Evolutionary conservation across 495 filamentous ascomycete genomes (phyloP), one percentile per base, ranked within the genome.

Genomic region (Sordaria brevicollis): DNA sequence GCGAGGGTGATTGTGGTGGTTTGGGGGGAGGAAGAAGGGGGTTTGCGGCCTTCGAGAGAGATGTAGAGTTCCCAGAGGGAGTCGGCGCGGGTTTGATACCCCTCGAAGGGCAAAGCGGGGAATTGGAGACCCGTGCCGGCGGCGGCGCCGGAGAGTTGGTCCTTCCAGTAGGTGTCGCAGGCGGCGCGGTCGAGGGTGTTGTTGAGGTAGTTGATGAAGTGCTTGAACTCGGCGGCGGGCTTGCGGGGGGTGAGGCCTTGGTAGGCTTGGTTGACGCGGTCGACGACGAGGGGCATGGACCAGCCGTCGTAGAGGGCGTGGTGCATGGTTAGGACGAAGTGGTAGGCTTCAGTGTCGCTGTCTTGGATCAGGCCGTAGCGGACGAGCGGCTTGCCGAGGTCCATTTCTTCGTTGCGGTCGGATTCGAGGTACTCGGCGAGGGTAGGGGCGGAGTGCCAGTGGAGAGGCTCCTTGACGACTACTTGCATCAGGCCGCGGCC

Each of bases 231-330:
- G 15, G 81, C 76, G 2, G 81, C 76, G 5, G 80, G 81, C 77
- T 86, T 84, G 68, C 83, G 85, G 0, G 74, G 74, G 9, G 68
- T 13, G 5, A 75, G 73, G 13, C 75, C 74, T 5, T 71, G 68
- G 62, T 83, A 84, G 7, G 77, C 74, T 7, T 74, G 74, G 65
- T 83, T 83, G 25, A 90, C 83, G 67, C 85, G 80, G 17, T 88
- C 79, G 6, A 89, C 79, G 13, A 90, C 80, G 0, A 89, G 73
- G 6, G 82, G 81, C 76, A 88, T 83, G 8, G 84, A 88, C 87
- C 88, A 91, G 19, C 89, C 89, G 67, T 92, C 90, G 70, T 91
- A 93, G 2, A 92, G 74, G 2, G 86, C 86, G 68, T 92, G 89
- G 70, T 91, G 89, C 65, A 89, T 82, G 2, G 88, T 91, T 78